Evolutionary conservation across 108 stramenopile species (phyloP).

Genomic region (Pseudonitzschia delicatissima): DNA sequence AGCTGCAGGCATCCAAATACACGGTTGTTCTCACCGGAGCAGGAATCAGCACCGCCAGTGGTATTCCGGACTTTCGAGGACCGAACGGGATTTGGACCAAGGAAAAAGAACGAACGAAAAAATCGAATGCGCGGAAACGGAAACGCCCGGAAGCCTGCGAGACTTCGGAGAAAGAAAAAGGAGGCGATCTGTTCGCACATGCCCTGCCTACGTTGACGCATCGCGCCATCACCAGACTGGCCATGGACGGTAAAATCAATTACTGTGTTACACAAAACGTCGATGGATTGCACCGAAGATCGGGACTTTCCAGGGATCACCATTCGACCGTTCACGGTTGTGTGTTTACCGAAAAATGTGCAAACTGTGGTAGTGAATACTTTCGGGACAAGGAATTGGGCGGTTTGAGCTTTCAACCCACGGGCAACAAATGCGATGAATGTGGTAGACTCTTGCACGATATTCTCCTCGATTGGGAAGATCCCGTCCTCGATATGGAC

Average conservation of each 20-base stretch:
- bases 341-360: conserved; percentile 87
- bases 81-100: conserved; percentile 91
- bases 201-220: conserved; percentile 80
- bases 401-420: conserved; percentile 77
- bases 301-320: conserved; percentile 56
- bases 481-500: conserved; percentile 73
- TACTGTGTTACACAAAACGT: conserved; percentile 88
- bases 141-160: conserved; percentile 3
- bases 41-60: conserved; percentile 86
- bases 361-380: conserved; percentile 62
- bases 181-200: conserved; percentile 38
- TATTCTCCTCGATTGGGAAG: conserved; percentile 88
- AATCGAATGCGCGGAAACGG: conserved; percentile 8
- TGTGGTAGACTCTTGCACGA: conserved; percentile 63
- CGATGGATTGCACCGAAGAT: conserved; percentile 83
- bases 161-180: not conserved
- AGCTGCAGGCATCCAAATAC: conserved; percentile 44
- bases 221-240: conserved; percentile 61
- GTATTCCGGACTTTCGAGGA: conserved; percentile 97
- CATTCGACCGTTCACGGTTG: conserved; percentile 80
- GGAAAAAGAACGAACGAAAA: conserved; percentile 48
- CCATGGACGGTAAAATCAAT: conserved; percentile 26
- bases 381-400: conserved; percentile 74
- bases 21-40: conserved; percentile 93
- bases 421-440: conserved; percentile 64